Evolutionary conservation across 2,329 filamentous ascomycete species (phyloP), one percentile per base, ranked within the genome.

Genomic region (Colletotrichum tabaci): DNA sequence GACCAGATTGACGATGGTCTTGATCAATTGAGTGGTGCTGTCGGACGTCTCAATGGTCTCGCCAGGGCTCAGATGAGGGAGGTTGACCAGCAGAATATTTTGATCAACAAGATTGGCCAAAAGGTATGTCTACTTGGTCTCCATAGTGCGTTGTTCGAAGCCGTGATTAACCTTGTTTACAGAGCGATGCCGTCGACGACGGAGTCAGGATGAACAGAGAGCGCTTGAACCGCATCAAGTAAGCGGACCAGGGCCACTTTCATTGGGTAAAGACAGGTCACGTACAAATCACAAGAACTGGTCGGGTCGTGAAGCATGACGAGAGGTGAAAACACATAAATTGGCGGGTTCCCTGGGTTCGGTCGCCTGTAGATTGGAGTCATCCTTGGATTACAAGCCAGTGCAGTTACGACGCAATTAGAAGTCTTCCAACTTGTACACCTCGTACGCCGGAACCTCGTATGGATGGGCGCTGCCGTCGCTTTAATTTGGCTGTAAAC

Each of bases 181-280:
- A 94, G 94, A 96, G 92, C 83, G 94, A 97, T 80, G 88, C 87
- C 76, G 93, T 97, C 75, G 93, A 95, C 81, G 93, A 96, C 75
- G 89, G 93, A 78, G 93, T 96, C 77, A 90, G 90, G 70, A 90
- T 94, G 88, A 95, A 95, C 85, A 87, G 92, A 74, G 90, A 92
- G 77, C 88, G 90, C 76, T 80, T 95, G 80, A 90, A 92, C 77
- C 87, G 91, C 61, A 91, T 92, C 69, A 84, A 79, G 68, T 85
- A 79, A 75, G 23, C 10, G 52, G 35, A 30, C 1, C 8, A 38
- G 13, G 30, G 44, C 38, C 23, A 9, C 35, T 16, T 21, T 8
- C 23, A 52, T 15, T 30, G 49, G 49, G 38, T 23, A 21, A 50
- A 23, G 35, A 38, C 8, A 40, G 9, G 44, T 8, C n/a, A 52